A percentile compares a stretch with the other conserved stretches of the same genome.
phyloP scores from a whole-genome alignment of 2,329 filamentous ascomycete species.

The Dactylonectria estremocensis region DNA sequence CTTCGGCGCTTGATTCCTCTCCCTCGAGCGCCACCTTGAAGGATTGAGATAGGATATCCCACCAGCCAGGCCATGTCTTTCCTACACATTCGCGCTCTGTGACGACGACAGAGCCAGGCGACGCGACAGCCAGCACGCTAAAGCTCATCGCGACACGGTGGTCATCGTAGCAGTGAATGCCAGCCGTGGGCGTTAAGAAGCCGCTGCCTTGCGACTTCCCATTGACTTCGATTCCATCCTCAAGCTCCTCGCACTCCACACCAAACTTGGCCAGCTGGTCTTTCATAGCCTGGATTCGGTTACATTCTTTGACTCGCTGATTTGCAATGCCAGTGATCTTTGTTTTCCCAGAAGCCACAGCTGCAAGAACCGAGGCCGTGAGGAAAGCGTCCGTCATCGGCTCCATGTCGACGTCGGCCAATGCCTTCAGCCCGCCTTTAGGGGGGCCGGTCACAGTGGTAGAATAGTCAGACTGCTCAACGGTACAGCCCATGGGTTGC shows the following conservation, averaged over 20 bases:
- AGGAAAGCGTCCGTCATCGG: constrained; percentile 99
- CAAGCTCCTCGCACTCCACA: constrained; percentile 86
- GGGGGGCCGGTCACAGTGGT: constrained; percentile 95
- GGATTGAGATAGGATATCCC: constrained; percentile 86
- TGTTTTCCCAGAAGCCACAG: constrained; percentile 87
- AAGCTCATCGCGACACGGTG: constrained; percentile 99
- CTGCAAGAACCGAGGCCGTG: constrained; percentile 92
- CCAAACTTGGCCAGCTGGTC: constrained; percentile 95
- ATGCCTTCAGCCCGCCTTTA: constrained; percentile 78
- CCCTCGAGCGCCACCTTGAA: constrained; percentile 87
- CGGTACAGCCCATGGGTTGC: constrained; percentile 91
- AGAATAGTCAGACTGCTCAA: constrained; percentile 86
- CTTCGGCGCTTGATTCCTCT: constrained; percentile 66
- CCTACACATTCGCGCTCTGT: constrained; percentile 93
- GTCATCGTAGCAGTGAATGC: constrained; percentile 95
- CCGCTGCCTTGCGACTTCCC: constrained; percentile 65
- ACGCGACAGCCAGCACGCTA: constrained; percentile 84
- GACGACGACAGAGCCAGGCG: constrained; percentile 81
- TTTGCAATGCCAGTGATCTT: constrained; percentile 96
- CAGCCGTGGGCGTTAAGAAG: constrained; percentile 70
- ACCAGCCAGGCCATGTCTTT: constrained; percentile 99
- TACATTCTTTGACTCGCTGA: constrained; percentile 98
- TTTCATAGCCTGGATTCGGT: constrained; percentile 95
- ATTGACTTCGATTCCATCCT: constrained; percentile 89
- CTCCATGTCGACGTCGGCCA: constrained; percentile 95